Percentiles rank a stretch among this genome's conserved stretches.
Evolutionary conservation across 2,329 filamentous ascomycete genomes (phyloP).

Genomic region (Cytospora paraplurivora): DNA sequence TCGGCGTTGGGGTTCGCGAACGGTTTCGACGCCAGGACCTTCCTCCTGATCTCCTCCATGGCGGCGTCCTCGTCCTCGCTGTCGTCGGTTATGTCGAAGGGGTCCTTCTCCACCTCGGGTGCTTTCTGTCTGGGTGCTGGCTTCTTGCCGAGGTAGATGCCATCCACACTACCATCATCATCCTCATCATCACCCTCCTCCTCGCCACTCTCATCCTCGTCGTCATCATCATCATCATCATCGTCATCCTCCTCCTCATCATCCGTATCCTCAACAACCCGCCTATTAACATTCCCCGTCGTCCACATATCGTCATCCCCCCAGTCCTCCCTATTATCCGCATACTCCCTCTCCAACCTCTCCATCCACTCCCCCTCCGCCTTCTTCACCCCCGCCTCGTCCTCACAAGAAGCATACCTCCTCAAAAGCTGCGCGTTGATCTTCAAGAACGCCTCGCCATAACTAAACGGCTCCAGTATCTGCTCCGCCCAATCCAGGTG

Average conservation of each 20-base stretch:
- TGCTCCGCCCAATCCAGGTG: slow-evolving; percentile 88
- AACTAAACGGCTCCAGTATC: slow-evolving; percentile 81
- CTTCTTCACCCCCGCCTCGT: slow-evolving; percentile 80
- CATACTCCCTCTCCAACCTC: slow-evolving; percentile 86
- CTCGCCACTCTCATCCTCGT: slow-evolving; percentile 47
- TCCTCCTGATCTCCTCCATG: slow-evolving; percentile 89
- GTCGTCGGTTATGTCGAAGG: slow-evolving; percentile 76
- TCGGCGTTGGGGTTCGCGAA: slow-evolving; percentile 65
- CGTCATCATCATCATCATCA: slow-evolving; percentile 51
- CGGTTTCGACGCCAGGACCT: slow-evolving; percentile 87
- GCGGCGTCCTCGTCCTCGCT: slow-evolving; percentile 78
- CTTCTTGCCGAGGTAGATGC: slow-evolving; percentile 63
- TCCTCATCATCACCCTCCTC: slow-evolving; percentile 46
- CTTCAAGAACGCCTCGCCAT: slow-evolving; percentile 83
- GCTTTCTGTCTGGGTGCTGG: slow-evolving; percentile 37
- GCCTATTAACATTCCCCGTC: slow-evolving; percentile 83
- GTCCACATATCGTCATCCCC: slow-evolving; percentile 81
- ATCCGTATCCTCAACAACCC: slow-evolving; percentile 45
- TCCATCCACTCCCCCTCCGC: slow-evolving; percentile 86
- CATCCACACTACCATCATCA: slow-evolving; percentile 52
- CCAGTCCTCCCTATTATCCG: slow-evolving; percentile 70
- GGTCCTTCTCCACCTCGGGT: slow-evolving; percentile 57
- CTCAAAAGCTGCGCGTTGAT: slow-evolving; percentile 85
- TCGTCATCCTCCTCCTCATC: slow-evolving; percentile 54
- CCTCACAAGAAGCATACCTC: slow-evolving; percentile 79